These are phyloP conservation scores for Linum usitatissimum DNA, from an alignment of 345 rosid species.

Conservation along the genomic window DNA sequence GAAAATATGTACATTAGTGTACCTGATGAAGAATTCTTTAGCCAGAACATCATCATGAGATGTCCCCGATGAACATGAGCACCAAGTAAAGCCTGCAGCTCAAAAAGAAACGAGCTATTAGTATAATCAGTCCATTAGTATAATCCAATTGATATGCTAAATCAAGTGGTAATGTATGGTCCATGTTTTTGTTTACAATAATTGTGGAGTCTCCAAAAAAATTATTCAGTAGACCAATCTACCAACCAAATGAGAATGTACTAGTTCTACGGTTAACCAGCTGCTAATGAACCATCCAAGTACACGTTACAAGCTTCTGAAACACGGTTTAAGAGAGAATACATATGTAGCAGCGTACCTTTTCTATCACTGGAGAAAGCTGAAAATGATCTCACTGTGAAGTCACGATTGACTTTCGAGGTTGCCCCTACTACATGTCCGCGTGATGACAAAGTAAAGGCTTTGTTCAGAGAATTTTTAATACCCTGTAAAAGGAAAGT, in stretches of 20 bases:
- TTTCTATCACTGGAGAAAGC: not conserved
- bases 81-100: slow-evolving; percentile 23
- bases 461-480: not conserved
- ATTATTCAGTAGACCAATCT: not conserved
- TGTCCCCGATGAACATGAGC: slow-evolving; percentile 14
- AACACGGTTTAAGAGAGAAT: not conserved
- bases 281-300: not conserved
- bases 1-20: slow-evolving; percentile 8
- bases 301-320: not conserved
- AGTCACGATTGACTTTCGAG: not conserved
- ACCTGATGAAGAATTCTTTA: slow-evolving; percentile 23
- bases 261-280: not conserved
- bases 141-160: not conserved
- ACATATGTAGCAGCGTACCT: not conserved
- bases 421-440: not conserved
- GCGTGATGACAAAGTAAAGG: not conserved
- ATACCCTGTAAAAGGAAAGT: not conserved
- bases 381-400: not conserved
- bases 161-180: not conserved
- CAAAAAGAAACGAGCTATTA: slow-evolving; percentile 1
- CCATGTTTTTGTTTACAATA: not conserved
- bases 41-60: slow-evolving; percentile 6
- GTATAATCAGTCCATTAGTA: not conserved
- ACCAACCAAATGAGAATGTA: not conserved
- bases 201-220: not conserved